Evolutionary conservation across 192 early-diverging fungal genomes (phyloP), one percentile per base, ranked within the genome.

Genomic region (Dispira simplex): DNA sequence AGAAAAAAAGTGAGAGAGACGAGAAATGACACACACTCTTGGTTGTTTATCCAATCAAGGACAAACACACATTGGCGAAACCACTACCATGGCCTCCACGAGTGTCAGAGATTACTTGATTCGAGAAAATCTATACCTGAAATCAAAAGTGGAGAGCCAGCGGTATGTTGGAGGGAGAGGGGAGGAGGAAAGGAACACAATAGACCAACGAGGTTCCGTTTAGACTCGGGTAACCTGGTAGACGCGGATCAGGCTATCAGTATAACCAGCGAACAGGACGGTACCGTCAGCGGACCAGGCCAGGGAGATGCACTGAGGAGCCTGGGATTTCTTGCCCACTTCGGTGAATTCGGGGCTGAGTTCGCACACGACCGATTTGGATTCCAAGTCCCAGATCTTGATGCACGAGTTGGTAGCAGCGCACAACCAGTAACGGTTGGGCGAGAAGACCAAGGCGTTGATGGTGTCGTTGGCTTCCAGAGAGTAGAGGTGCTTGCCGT

Each of bases 351-450:
- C 85, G 66, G 88, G 85, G 66, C 78, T 78, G 66, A 90, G 83
- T 79, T 97, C 94, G 81, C 92, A 91, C 59, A 99, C 94, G 70
- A 93, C 77, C 55, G 83, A 83, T 90, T 99, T 99, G 84, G 85
- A 89, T 83, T 99, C 92, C 67, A 99, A 79, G 77, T 99, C 96
- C 94, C 94, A 99, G 85, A 99, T 93, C 90, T 93, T 96, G 88
- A 99, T 96, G 78, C 84, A 84, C 66, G 81, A 81, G 67, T 80
- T 79, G 68, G 94, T 96, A 75, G 96, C 96, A 73, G 94, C 96
- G 85, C 92, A 95, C 74, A 99, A 85, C 96, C 96, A 99, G 92
- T 99, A 99, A 64, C 94, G 84, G 91, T 99, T 97, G 74, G 96
- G 96, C 70, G 93, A 96, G 90, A 99, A 99, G 69, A 87, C 86